Percentiles rank a stretch among this genome's conserved stretches.
Conservation (phyloP, 345 rosid genomes). For the Laguncularia racemosa region DNA sequence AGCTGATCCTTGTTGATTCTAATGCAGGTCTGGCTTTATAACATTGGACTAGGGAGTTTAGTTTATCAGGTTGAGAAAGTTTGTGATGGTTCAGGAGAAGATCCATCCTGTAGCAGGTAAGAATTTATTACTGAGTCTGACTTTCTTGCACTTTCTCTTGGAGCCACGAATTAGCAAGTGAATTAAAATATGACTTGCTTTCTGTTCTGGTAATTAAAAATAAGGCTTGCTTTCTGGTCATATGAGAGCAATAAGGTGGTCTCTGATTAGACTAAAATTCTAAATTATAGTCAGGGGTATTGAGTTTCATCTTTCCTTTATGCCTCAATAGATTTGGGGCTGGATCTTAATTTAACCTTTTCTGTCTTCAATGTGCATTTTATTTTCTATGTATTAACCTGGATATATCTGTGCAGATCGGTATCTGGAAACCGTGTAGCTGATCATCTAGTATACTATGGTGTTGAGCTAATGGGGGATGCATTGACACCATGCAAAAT, state of each 20-base stretch:
- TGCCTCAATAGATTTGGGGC: neutral
- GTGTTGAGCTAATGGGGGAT: slow-evolving; percentile 48
- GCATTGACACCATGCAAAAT: slow-evolving; percentile 61
- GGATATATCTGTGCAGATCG: slow-evolving; percentile 37
- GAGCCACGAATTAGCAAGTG: neutral
- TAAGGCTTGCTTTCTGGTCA: neutral
- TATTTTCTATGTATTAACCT: neutral
- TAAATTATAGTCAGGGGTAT: neutral
- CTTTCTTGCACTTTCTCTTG: neutral
- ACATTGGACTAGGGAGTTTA: slow-evolving; percentile 44
- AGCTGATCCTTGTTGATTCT: neutral
- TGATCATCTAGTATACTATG: slow-evolving; percentile 71
- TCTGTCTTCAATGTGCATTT: neutral
- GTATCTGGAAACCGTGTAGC: slow-evolving; percentile 64
- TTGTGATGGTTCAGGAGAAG: slow-evolving; percentile 83
- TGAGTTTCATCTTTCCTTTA: too few relatives aligned
- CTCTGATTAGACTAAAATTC: too few relatives aligned
- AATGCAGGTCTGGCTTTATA: slow-evolving; percentile 56
- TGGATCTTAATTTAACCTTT: neutral
- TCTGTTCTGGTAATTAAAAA: too few relatives aligned
- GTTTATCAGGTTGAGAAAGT: slow-evolving; percentile 47
- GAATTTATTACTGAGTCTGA: neutral
- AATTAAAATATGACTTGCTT: neutral
- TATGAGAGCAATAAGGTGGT: too few relatives aligned
- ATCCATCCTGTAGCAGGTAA: slow-evolving; percentile 74